Evolutionary conservation across 257 asterid species (phyloP).

Genomic region (Agastache rugosa): DNA sequence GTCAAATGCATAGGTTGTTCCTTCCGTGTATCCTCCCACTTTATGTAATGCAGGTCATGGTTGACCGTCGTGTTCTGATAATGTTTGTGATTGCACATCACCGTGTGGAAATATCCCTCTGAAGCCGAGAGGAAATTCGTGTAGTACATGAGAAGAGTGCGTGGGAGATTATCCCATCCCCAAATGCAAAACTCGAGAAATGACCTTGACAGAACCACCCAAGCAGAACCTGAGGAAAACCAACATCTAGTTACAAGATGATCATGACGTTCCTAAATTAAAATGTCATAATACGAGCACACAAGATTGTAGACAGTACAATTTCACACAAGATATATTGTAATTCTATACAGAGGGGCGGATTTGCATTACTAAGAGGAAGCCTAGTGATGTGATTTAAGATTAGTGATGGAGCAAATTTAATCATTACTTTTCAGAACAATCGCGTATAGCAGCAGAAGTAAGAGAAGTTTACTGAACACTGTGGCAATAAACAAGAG

Average conservation of each 20-base stretch:
- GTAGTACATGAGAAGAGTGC: slow-evolving; percentile 92
- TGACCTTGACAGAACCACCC: slow-evolving; percentile 80
- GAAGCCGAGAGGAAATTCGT: slow-evolving; percentile 85
- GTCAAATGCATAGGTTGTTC: slow-evolving; percentile 66
- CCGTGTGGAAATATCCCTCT: slow-evolving; percentile 92
- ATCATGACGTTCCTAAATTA: not conserved
- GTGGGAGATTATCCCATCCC: slow-evolving; percentile 99
- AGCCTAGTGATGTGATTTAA: not conserved
- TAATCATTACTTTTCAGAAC: not conserved
- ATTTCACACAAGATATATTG: not conserved
- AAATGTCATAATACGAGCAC: not conserved
- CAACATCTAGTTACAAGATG: not conserved
- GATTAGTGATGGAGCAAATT: not conserved
- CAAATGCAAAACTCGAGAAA: slow-evolving; percentile 94
- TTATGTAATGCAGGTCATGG: slow-evolving; percentile 78
- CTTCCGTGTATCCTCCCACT: slow-evolving; percentile 80
- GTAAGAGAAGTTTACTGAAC: not conserved
- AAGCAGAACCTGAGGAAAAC: slow-evolving; percentile 65
- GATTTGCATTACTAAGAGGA: not conserved
- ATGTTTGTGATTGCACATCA: slow-evolving; percentile 84
- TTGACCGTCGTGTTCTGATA: slow-evolving; percentile 93
- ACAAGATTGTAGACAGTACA: not conserved
- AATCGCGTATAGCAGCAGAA: not conserved
- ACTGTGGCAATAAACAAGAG: not conserved
- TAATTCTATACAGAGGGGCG: not conserved